Evolutionary conservation across 1,139 yeast species (phyloP).

Genomic region (Debaryomyces fabryi): DNA sequence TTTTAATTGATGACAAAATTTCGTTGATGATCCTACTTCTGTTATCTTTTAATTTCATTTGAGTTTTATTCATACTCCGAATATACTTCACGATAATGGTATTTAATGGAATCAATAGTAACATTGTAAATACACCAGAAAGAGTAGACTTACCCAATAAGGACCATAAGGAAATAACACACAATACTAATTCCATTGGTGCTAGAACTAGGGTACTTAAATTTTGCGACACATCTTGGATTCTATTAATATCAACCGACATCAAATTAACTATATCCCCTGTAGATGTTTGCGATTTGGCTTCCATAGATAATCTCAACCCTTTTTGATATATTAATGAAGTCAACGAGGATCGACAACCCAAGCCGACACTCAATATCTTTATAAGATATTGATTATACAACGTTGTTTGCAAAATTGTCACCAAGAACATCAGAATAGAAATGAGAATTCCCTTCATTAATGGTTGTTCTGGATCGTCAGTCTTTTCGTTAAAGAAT

Average conservation of each 20-base stretch:
- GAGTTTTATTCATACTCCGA: conserved; percentile 49
- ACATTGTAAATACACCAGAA: conserved; percentile 38
- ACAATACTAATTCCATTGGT: conserved; percentile 33
- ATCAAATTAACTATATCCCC: conserved; percentile 46
- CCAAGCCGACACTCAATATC: conserved; percentile 54
- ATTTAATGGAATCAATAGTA: conserved; percentile 38
- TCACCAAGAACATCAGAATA: conserved; percentile 49
- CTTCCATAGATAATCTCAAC: conserved; percentile 37
- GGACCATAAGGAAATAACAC: conserved; percentile 30
- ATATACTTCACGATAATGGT: conserved; percentile 21
- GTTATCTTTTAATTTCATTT: conserved; percentile 63
- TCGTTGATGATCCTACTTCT: conserved; percentile 43
- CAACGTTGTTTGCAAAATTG: conserved; percentile 48
- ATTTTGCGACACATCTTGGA: conserved; percentile 26
- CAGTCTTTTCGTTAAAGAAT: conserved; percentile 42
- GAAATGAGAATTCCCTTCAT: conserved; percentile 57
- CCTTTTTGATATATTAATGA: conserved; percentile 54
- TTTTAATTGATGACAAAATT: conserved; percentile 41
- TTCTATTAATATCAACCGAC: conserved; percentile 37
- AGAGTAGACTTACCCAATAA: conserved; percentile 38
- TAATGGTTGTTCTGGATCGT: conserved; percentile 31
- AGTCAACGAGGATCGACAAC: conserved; percentile 53
- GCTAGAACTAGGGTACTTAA: conserved; percentile 31
- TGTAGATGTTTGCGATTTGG: conserved; percentile 39
- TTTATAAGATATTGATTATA: conserved; percentile 55